A percentile compares a stretch with the other conserved stretches of the same genome.
Conservation (phyloP, 2,329 filamentous ascomycete genomes). For the Hortaea werneckii region DNA sequence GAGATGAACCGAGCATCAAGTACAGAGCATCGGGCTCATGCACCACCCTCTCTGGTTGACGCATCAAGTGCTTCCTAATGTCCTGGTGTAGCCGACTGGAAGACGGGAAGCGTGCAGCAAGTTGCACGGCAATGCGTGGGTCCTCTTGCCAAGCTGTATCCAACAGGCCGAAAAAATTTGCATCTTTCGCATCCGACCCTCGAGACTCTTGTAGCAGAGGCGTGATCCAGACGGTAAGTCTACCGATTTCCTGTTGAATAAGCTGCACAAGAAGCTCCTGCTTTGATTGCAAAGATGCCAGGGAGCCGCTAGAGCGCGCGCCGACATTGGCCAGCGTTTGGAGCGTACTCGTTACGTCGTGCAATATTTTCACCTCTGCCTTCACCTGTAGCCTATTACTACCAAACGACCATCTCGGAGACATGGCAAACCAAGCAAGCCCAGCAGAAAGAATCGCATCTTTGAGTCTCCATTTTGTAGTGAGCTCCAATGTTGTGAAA, state of each 20-base stretch:
- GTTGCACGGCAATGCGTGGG: constrained; percentile 76
- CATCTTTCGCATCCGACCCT: constrained; percentile 30
- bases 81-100: constrained; percentile 63
- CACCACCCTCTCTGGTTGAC: constrained; percentile 73
- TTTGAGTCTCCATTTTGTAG: constrained; percentile 71
- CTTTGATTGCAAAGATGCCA: constrained; percentile 62
- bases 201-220: constrained; percentile 57
- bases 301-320: constrained; percentile 34
- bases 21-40: constrained; percentile 73
- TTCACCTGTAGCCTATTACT: constrained; percentile 89
- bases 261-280: constrained; percentile 74
- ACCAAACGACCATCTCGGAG: constrained; percentile 86
- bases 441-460: constrained; percentile 80
- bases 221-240: constrained; percentile 81
- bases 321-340: constrained; percentile 54
- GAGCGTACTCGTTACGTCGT: constrained; percentile 61
- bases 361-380: constrained; percentile 74
- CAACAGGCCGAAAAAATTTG: constrained; percentile 43
- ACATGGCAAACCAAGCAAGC: constrained; percentile 75
- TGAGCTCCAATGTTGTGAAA: constrained; percentile 53
- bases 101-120: constrained; percentile 63
- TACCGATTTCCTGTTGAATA: constrained; percentile 72
- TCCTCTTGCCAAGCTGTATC: constrained; percentile 80
- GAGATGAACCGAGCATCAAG: constrained; percentile 63
- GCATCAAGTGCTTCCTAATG: constrained; percentile 68